Conservation (phyloP, 768 basidiomycete species). For the Suillus brevipes region DNA sequence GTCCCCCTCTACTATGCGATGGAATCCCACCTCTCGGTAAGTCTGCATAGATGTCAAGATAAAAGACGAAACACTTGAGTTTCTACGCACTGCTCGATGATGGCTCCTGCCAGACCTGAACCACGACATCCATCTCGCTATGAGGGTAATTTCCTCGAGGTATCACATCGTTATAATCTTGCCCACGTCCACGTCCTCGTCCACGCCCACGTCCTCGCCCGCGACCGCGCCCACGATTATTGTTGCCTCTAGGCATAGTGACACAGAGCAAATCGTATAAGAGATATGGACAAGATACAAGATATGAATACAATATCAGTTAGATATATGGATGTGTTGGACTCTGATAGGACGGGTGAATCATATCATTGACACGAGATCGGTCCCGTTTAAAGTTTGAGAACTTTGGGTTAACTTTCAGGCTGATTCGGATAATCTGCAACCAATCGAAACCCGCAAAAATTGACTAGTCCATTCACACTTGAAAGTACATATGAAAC, state of each 20-base stretch:
- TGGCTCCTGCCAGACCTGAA: constrained; percentile 26
- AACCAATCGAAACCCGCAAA: background rate
- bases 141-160: constrained; percentile 22
- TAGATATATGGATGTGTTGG: background rate
- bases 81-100: constrained; percentile 17
- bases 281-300: constrained; percentile 9
- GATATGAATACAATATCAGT: constrained; percentile 7
- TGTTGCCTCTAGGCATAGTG: constrained; percentile 22
- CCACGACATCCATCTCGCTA: constrained; percentile 23
- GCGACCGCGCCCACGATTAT: constrained; percentile 15
- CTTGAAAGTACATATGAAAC: background rate
- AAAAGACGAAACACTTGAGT: background rate
- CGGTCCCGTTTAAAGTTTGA: background rate
- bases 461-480: background rate
- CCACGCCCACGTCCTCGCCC: constrained; percentile 20
- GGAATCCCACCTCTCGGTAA: constrained; percentile 6
- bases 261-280: constrained; percentile 3
- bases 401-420: too few species aligned
- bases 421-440: background rate
- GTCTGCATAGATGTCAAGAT: constrained; percentile 15
- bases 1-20: constrained; percentile 10
- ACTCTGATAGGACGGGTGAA: background rate
- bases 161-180: background rate
- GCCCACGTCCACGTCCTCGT: constrained; percentile 6
- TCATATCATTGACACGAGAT: background rate